Base-by-base conservation (phyloP, 345 rosid species). In the Firmiana major region DNA sequence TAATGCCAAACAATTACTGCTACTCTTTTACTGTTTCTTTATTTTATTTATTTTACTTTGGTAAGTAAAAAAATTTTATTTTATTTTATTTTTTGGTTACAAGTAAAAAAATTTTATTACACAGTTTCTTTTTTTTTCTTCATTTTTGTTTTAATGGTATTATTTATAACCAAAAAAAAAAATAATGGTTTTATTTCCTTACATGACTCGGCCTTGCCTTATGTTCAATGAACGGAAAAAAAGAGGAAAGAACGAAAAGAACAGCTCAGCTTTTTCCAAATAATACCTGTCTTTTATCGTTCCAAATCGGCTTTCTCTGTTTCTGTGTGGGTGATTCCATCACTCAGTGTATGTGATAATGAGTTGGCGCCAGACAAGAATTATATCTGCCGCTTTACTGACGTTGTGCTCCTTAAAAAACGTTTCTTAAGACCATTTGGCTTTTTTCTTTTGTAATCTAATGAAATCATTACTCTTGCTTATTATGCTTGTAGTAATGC, bases 351-450 rank as follows among this genome's bases (percentile, higher is more conserved):
- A 75, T 71, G 64, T 6, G 66, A 75, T 31, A 81, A 86, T 86
- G 88, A 88, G 76, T 80, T 88, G 90, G 84, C 81, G 80, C 88
- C 88, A 74, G 87, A 26, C 22, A 31, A 51, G 43, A 70, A 71
- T 51, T 26, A 51, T 71, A 71, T 34, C 45, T 19, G 9, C 28
- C 74, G 31, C 74, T 51, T 69, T 28, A 8, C 59, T 26, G 73
- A 17, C 43, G 26, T 3, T 16, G 17, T 60, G 17, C 64, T 60
- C 34, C 64, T 1, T 49, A 13, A 4, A 49, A 4, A 15, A 4
- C 15, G 3, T 15, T 49, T 13, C 24, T 54, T 19, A 9, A 9
- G 63, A 6, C 63, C 31, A 9, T 68, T 46, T 45, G 24, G 10
- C 34, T 22, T 15, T 46, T 45, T 15, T 49, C 15, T 22, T 24